A percentile compares a stretch with the other conserved stretches of the same genome.
These are phyloP conservation scores for Penicillium waksmanii DNA, from an alignment of 495 filamentous ascomycete genomes.

Conservation along the genomic window DNA sequence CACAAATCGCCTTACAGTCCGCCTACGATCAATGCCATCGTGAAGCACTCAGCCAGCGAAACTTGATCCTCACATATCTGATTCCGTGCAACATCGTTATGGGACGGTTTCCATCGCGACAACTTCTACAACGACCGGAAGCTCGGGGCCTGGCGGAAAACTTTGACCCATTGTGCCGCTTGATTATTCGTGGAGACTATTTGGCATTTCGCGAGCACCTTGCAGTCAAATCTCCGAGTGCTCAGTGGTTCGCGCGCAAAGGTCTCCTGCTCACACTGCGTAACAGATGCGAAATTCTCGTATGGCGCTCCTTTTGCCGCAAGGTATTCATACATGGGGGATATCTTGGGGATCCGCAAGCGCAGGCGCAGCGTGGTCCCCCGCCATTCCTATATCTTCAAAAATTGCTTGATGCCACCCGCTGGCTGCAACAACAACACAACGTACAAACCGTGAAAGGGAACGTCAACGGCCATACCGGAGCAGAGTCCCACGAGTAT, in stretches of 20 bases:
- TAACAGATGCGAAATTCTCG: conserved; percentile 74
- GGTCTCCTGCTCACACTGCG: conserved; percentile 73
- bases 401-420: conserved; percentile 42
- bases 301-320: conserved; percentile 83
- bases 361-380: conserved; percentile 43
- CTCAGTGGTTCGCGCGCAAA: conserved; percentile 74
- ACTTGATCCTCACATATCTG: conserved; percentile 81
- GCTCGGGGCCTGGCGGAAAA: conserved; percentile 66
- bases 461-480: conserved; percentile 6
- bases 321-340: conserved; percentile 71
- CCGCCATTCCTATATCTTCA: conserved; percentile 49
- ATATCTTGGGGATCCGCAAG: conserved; percentile 49
- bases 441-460: conserved; percentile 8
- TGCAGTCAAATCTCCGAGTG: conserved; percentile 48
- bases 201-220: conserved; percentile 73
- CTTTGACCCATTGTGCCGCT: conserved; percentile 72
- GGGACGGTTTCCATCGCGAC: conserved; percentile 76
- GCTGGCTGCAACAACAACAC: conserved; percentile 45
- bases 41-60: conserved; percentile 69
- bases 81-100: conserved; percentile 82
- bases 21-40: conserved; percentile 80
- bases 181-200: conserved; percentile 81
- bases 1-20: conserved; percentile 71
- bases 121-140: conserved; percentile 72
- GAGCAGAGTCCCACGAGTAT: conserved; percentile 19